A percentile compares a stretch with the other conserved stretches of the same genome.
These are phyloP conservation scores for Straminergon stramineum DNA, from an alignment of 225 moss, liverwort and hornwort genomes.

Conservation along the genomic window DNA sequence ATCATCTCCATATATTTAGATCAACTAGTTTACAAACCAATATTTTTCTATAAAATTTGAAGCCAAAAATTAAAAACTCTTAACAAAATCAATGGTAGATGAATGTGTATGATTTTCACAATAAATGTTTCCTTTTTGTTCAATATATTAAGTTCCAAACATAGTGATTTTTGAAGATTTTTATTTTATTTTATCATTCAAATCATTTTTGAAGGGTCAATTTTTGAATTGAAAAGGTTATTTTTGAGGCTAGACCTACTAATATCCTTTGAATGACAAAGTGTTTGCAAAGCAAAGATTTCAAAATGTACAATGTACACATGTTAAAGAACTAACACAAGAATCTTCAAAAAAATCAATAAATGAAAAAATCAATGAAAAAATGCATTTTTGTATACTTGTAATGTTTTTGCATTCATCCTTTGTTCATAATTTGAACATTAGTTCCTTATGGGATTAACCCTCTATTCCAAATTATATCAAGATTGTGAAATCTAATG, in stretches of 20 bases:
- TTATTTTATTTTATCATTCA: neutral
- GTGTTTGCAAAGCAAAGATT: neutral
- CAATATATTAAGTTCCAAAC: neutral
- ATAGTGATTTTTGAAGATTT: neutral
- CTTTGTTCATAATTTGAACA: neutral
- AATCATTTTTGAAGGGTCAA: fast-evolving
- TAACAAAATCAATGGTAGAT: neutral
- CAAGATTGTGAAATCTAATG: fast-evolving
- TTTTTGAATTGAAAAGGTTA: neutral
- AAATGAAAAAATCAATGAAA: no score
- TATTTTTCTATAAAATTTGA: neutral
- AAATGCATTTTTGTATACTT: neutral
- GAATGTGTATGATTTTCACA: neutral
- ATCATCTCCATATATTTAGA: fast-evolving
- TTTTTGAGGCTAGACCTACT: no score
- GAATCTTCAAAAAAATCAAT: neutral
- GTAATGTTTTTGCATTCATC: neutral
- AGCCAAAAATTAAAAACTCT: neutral
- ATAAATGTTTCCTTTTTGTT: neutral
- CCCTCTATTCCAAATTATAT: neutral
- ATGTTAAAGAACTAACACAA: neutral
- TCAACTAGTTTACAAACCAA: neutral
- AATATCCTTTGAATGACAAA: no score
- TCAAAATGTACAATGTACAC: neutral
- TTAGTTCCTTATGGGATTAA: neutral